Percentiles rank a stretch among this genome's conserved stretches.
Evolutionary conservation across 176 grass and related monocot species (phyloP).

Genomic region (Luzula sylvatica): DNA sequence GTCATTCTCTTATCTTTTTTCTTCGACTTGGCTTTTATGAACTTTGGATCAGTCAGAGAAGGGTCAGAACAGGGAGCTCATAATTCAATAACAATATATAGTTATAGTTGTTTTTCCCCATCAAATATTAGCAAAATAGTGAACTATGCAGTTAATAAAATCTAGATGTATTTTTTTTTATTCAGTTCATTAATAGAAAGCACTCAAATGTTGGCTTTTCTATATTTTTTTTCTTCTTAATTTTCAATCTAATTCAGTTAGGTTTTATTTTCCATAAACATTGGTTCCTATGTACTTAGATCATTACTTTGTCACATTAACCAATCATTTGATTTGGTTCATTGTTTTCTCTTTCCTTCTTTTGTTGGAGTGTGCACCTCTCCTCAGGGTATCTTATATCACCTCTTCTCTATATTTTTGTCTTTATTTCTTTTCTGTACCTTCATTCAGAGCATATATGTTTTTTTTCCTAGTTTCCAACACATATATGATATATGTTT

Average conservation of each 20-base stretch:
- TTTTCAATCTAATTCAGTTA: not conserved
- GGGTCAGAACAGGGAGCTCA: no score
- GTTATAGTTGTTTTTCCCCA: no score
- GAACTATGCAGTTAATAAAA: not conserved
- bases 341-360: not conserved
- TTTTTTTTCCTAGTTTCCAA: no score
- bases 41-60: constrained; percentile 5
- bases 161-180: no score
- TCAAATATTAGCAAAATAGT: no score
- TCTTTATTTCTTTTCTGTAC: no score
- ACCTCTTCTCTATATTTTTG: no score
- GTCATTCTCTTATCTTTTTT: constrained; percentile 12
- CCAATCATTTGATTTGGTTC: not conserved
- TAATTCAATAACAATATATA: no score
- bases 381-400: not conserved
- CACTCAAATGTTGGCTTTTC: no score
- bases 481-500: no score
- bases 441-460: no score
- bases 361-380: not conserved
- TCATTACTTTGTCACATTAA: not conserved
- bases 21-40: constrained; percentile 9
- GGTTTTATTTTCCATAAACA: not conserved
- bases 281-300: not conserved
- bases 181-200: no score
- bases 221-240: not conserved